Evolutionary conservation across 768 basidiomycete genomes (phyloP).

Genomic region (Terana coerulea): DNA sequence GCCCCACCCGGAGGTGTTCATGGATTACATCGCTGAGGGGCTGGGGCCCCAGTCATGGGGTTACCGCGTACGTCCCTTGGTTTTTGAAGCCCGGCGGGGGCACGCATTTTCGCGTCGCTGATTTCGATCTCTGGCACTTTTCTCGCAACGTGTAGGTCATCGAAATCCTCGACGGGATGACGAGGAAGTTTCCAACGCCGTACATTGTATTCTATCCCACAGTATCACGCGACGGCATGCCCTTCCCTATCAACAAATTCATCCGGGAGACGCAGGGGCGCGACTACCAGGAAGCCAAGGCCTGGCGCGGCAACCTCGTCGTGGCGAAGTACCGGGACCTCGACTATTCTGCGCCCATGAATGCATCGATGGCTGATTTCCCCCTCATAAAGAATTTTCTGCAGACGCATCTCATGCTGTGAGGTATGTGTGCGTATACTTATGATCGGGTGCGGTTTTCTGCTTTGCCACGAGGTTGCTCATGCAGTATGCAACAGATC

Average conservation of each 20-base stretch:
- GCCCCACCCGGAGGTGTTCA: conserved; percentile 82
- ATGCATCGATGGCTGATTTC: conserved; percentile 82
- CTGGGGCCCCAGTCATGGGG: conserved; percentile 67
- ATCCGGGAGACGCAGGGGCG: conserved; percentile 71
- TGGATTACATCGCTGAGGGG: conserved; percentile 82
- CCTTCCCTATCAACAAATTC: conserved; percentile 76
- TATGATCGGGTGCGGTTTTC: too few relatives aligned
- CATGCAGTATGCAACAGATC: too few relatives aligned
- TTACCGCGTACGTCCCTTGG: conserved; percentile 50
- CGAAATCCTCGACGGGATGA: conserved; percentile 78
- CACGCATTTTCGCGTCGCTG: too few relatives aligned
- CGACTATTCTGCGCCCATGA: conserved; percentile 50
- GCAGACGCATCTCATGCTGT: conserved; percentile 56
- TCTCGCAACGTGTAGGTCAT: conserved; percentile 44
- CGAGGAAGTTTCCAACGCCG: conserved; percentile 69
- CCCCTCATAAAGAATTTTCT: conserved; percentile 80
- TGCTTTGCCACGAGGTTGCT: too few relatives aligned
- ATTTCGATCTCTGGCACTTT: conserved; percentile 11
- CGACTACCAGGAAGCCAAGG: conserved; percentile 53
- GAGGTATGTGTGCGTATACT: conserved; percentile 18
- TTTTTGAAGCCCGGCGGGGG: not conserved
- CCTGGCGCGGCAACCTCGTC: conserved; percentile 81
- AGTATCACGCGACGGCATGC: conserved; percentile 74
- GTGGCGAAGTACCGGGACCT: conserved; percentile 62
- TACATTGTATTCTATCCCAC: conserved; percentile 81